These are phyloP conservation scores for Grosmannia clavigera DNA, from an alignment of 2,329 filamentous ascomycete genomes.

Conservation along the genomic window DNA sequence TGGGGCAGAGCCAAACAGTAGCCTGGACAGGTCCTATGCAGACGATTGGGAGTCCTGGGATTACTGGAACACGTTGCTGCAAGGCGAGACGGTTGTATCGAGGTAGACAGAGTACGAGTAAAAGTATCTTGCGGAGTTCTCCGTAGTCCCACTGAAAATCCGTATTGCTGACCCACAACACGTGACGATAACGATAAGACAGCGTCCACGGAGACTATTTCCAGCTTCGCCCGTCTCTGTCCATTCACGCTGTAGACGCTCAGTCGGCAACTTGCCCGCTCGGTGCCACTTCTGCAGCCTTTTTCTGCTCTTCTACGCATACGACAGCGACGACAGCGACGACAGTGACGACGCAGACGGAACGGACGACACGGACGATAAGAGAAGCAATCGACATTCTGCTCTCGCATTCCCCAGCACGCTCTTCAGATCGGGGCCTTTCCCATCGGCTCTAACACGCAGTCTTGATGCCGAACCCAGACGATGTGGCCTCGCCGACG, in stretches of 20 bases:
- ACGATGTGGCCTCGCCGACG: slow-evolving; percentile 50
- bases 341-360: neutral
- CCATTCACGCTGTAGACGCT: neutral
- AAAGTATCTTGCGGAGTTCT: too few relatives aligned
- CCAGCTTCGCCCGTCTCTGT: neutral
- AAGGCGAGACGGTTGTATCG: neutral
- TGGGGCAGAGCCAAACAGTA: neutral
- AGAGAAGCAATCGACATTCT: neutral
- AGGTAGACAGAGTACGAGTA: neutral
- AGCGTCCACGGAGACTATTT: neutral
- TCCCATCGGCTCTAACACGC: neutral
- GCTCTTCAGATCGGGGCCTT: too few relatives aligned
- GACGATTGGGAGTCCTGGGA: slow-evolving; percentile 10
- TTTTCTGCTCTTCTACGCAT: neutral
- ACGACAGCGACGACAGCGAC: neutral
- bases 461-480: slow-evolving; percentile 53
- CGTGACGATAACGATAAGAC: neutral
- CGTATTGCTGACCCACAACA: neutral
- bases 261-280: neutral
- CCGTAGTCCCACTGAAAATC: neutral
- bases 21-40: neutral
- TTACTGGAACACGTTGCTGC: slow-evolving; percentile 9
- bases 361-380: neutral
- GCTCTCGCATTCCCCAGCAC: neutral
- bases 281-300: neutral